Evolutionary conservation across 179 eudicot species (phyloP).

Genomic region (Spinacia oleracea): DNA sequence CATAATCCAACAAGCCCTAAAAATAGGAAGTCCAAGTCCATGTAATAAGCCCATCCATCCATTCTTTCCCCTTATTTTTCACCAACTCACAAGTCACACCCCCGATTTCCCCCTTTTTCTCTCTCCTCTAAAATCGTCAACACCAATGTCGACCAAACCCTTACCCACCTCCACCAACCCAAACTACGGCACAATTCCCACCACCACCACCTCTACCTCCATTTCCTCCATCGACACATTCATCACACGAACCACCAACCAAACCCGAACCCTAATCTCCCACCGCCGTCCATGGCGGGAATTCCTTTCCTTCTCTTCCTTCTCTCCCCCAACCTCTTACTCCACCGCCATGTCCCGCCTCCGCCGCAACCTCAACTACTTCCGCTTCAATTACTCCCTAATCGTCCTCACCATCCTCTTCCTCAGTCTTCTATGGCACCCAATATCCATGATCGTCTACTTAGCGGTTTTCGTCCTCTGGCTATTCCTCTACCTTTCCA

Average conservation of each 20-base stretch:
- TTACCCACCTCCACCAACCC: slow-evolving; percentile 19
- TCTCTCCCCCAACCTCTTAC: slow-evolving; percentile 59
- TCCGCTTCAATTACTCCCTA: slow-evolving; percentile 68
- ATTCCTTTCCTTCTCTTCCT: slow-evolving; percentile 43
- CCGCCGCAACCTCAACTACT: slow-evolving; percentile 61
- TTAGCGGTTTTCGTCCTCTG: slow-evolving; percentile 46
- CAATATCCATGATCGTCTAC: slow-evolving; percentile 69
- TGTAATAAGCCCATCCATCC: background rate
- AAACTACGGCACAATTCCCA: slow-evolving; percentile 38
- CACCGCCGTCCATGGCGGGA: slow-evolving; percentile 66
- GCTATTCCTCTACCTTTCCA: slow-evolving; percentile 53
- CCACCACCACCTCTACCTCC: slow-evolving; percentile 22
- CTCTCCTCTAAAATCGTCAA: background rate
- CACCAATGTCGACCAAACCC: slow-evolving; percentile 16
- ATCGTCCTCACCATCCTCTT: slow-evolving; percentile 48
- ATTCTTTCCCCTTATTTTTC: background rate
- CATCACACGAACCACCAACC: slow-evolving; percentile 40
- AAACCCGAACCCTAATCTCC: slow-evolving; percentile 39
- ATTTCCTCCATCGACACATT: slow-evolving; percentile 27
- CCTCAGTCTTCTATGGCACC: slow-evolving; percentile 65
- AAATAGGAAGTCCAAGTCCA: no score
- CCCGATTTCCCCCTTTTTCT: no score
- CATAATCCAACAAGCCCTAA: no score
- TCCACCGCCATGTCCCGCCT: slow-evolving; percentile 45
- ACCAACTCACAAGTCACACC: no score